Base-by-base conservation (phyloP, 2,329 filamentous ascomycete genomes). In the Cryphonectria naterciae region DNA sequence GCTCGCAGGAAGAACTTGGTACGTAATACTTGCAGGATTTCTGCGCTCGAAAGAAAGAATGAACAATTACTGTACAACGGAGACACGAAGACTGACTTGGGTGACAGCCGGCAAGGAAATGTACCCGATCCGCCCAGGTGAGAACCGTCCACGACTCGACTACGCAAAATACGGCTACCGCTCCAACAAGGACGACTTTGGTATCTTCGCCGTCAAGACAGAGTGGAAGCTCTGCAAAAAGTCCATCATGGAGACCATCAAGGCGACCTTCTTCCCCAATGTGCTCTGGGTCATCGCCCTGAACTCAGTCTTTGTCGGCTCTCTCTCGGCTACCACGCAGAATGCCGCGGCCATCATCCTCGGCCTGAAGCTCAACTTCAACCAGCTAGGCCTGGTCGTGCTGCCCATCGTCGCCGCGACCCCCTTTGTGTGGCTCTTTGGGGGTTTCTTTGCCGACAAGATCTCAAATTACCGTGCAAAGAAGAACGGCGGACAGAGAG, bases 1-100 rank as follows among this genome's bases (percentile, higher is more conserved):
- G 75, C 15, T 73, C 74, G 22, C 60, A 37, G 10, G 75, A 73
- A 3, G 75, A 75, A 43, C 74, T 77, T 15, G 73, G 75, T 76
- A 69, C 35, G 72, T 70, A 7, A 39, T 3, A 39, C 37, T 3
- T 39, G 37, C 37, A 37, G 6, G 37, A 11, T 13, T 13, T 13
- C 8, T 39, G 10, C 37, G 1, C 32, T 32, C 32, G 32, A 4
- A 10, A 13, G 11, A 39, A 39, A 46, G 2, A 28, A 22, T 28
- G 7, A 39, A 37, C 37, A 2, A 6, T 43, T 8, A 11, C 22
- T n/a, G 19, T n/a, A n/a, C 4, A 22, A n/a, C 8, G 43, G 43
- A 49, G 7, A 19, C 5, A 49, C 5, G 7, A 17, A 43, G 13
- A 11, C 60, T 67, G 39, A 70, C 37, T 22, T 6, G 10, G n/a